Evolutionary conservation across 495 filamentous ascomycete species (phyloP), one percentile per base, ranked within the genome.

Genomic region (Xylaria curta): DNA sequence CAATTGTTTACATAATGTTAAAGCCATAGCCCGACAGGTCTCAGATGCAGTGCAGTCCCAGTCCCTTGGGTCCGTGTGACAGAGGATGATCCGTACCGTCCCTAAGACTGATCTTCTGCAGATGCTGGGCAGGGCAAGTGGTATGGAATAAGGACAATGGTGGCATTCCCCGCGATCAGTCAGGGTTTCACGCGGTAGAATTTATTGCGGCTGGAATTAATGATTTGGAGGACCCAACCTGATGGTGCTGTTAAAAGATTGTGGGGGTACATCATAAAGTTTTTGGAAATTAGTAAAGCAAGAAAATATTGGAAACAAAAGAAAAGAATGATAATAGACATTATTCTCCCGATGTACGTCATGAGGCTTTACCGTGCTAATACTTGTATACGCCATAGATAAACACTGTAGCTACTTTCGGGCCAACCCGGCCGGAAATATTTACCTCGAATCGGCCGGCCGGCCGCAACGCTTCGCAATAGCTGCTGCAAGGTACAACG

Each of bases 401-500:
- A 0, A 38, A 66, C 61, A 71, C 69, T 36, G 69, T 71, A 26
- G 1, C 17, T 10, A 58, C 54, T 71, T 71, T 71, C 69, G 62
- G 69, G 61, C 69, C 69, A 66, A 66, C 62, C 69, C 69, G 68
- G 60, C 62, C 63, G 70, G 70, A 68, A 72, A 72, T 72, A 68
- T 72, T 72, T 72, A 72, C 70, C 63, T 72, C 70, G 70, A 72
- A 61, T 51, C 66, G 70, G 70, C 63, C 40, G 62, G 51, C 17
- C 62, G 65, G 65, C 36, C 33, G 65, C 44, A 67, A 67, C 68
- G 68, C 59, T 28, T 70, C 68, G 68, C 68, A 70, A 51, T 61
- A 59, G 47, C 46, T 26, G 26, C 58, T 53, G 44, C 59, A 71
- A 58, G 49, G 12, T 71, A 46, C 15, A 44, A 46, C 51, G 62